Percentiles rank a stretch among this genome's conserved stretches.
phyloP scores from a whole-genome alignment of 805 yeast genomes.

The Clavispora asparagi region DNA sequence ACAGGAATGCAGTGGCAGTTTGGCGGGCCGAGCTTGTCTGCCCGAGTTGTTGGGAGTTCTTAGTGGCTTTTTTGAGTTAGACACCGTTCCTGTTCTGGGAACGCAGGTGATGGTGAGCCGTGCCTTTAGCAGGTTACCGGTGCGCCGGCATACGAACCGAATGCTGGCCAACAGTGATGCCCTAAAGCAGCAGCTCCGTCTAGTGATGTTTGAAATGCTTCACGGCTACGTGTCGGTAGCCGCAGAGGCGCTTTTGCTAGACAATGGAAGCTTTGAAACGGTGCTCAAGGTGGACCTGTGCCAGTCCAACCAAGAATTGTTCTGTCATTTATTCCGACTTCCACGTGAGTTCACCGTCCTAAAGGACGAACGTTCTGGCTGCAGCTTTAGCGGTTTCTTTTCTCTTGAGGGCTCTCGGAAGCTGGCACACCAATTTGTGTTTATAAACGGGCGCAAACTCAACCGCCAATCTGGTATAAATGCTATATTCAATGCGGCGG shows the following conservation, averaged over 20 bases:
- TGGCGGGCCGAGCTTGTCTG: not conserved
- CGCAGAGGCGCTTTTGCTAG: not conserved
- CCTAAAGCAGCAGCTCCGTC: not conserved
- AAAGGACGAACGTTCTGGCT: not conserved
- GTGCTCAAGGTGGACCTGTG: not conserved
- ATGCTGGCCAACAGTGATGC: too few species aligned
- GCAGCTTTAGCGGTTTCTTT: not conserved
- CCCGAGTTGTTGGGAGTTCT: not conserved
- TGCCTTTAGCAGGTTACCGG: not conserved
- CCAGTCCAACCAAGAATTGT: not conserved
- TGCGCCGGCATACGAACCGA: not conserved
- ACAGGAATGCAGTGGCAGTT: not conserved
- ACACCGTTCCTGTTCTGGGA: not conserved
- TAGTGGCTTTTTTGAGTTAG: not conserved
- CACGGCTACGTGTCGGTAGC: not conserved
- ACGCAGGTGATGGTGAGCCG: not conserved
- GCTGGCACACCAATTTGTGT: constrained; percentile 37
- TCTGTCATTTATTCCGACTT: not conserved
- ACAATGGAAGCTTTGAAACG: not conserved
- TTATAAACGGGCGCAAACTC: constrained; percentile 37
- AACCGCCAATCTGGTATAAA: constrained; percentile 2
- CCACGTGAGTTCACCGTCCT: not conserved
- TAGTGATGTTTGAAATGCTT: not conserved
- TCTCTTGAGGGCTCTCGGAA: not conserved
- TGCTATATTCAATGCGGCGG: not conserved